Base-by-base conservation (phyloP, 1,139 yeast genomes). In the Pichia sp. region DNA sequence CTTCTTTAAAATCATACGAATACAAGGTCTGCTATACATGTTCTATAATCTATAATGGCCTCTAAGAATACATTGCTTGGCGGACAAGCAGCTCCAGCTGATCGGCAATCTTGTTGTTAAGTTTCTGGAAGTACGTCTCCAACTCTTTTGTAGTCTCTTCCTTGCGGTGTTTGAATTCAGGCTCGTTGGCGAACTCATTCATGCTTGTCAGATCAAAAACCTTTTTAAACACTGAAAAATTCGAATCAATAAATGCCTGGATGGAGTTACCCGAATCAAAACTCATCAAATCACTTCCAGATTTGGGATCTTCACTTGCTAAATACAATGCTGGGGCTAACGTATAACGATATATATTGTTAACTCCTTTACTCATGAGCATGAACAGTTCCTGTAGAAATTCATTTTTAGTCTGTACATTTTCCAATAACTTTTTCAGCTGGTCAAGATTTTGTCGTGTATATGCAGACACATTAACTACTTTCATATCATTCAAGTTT, bases 271-370 rank as follows among this genome's bases (percentile, higher is more conserved):
- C 29, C 1, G 38, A 23, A 22, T 35, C 38, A 35, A 35, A 40
- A 10, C 33, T 41, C 13, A 40, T 16, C 5, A 14, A 6, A 3
- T 14, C 32, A 23, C 15, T 19, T 5, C 11, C 6, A 4, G 34
- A 28, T 2, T 35, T 36, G 1, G n/a, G 4, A 13, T 11, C 34
- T n/a, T 26, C 19, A 14, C n/a, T 16, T 9, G 32, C 19, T 6
- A 44, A 21, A 21, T 26, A 33, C 16, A 44, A 24, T 13, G 37
- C 39, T 3, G 47, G 47, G 9, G 38, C 40, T 20, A 44, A 25
- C 4, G 41, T 41, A 23, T 31, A 35, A 19, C 45, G 25, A 19
- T 41, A 41, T 11, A 44, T 33, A 18, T 34, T 20, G 15, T 41
- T 37, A 13, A 41, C 19, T 9, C 28, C 30, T 14, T 33, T 41